A percentile compares a stretch with the other conserved stretches of the same genome.
These are phyloP conservation scores for Epichloe amarillans DNA, from an alignment of 2,329 filamentous ascomycete genomes.

Conservation along the genomic window DNA sequence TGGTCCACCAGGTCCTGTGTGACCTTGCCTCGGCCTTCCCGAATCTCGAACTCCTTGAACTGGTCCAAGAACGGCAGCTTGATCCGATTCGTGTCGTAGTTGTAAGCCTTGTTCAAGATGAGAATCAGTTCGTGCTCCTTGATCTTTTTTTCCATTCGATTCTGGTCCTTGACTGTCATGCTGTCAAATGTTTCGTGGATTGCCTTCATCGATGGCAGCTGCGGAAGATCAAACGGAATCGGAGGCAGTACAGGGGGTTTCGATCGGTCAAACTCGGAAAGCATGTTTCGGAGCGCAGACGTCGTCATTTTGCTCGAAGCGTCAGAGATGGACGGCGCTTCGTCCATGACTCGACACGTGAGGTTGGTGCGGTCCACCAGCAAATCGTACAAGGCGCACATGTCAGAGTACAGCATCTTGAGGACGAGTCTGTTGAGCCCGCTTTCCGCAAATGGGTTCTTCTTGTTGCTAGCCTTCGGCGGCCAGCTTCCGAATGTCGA, in stretches of 20 bases:
- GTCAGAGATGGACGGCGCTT: constrained; percentile 41
- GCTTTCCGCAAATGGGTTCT: constrained; percentile 75
- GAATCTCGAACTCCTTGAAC: constrained; percentile 59
- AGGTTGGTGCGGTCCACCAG: constrained; percentile 67
- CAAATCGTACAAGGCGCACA: constrained; percentile 78
- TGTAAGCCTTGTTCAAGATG: constrained; percentile 70
- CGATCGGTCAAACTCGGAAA: constrained; percentile 80
- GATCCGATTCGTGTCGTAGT: constrained; percentile 52
- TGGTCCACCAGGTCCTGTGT: constrained; percentile 57
- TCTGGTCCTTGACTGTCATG: constrained; percentile 59
- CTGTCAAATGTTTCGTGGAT: constrained; percentile 51
- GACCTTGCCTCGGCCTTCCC: constrained; percentile 50
- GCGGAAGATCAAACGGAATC: constrained; percentile 78
- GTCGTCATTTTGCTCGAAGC: constrained; percentile 47
- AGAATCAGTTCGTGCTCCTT: constrained; percentile 67
- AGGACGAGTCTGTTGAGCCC: constrained; percentile 78
- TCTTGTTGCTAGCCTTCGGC: constrained; percentile 81
- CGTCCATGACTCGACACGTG: constrained; percentile 66
- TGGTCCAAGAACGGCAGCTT: constrained; percentile 51
- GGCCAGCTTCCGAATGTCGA: constrained; percentile 59
- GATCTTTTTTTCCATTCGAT: constrained; percentile 57
- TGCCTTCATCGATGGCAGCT: constrained; percentile 55
- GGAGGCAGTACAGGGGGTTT: constrained; percentile 83
- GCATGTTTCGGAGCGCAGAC: constrained; percentile 61
- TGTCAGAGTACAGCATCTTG: constrained; percentile 70